Evolutionary conservation across 495 filamentous ascomycete species (phyloP).

Genomic region (Darksidea phi): DNA sequence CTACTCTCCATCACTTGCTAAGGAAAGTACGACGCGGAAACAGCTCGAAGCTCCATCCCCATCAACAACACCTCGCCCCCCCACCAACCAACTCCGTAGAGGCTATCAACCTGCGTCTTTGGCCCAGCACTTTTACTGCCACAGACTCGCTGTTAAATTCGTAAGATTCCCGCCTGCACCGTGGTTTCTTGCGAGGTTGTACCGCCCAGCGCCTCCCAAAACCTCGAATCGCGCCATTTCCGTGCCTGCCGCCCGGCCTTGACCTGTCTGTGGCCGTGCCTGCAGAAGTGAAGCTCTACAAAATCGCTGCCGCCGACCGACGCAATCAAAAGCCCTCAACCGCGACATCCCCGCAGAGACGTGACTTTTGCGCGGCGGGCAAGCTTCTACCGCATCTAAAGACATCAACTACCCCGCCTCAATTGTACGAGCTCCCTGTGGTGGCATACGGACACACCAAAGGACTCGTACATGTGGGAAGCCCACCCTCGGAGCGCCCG

Average conservation of each 20-base stretch:
- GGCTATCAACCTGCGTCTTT: conserved; percentile 1
- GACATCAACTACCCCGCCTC: background rate
- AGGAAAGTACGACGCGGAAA: conserved; percentile 11
- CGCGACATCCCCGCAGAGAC: too few relatives aligned
- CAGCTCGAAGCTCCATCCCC: conserved; percentile 11
- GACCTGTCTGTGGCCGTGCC: background rate
- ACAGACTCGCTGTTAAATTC: conserved; percentile 2
- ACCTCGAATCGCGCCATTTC: background rate
- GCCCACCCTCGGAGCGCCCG: conserved; percentile 29
- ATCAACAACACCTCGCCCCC: conserved; percentile 7
- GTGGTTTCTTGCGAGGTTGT: conserved; percentile 21
- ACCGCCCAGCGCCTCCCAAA: background rate
- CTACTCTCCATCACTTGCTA: background rate
- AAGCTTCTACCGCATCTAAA: background rate
- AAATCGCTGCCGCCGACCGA: too few relatives aligned
- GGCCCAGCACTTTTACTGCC: background rate
- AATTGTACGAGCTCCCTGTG: background rate
- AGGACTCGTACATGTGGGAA: conserved; percentile 22
- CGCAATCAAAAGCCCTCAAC: too few relatives aligned
- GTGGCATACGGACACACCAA: background rate
- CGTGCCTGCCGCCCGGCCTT: background rate
- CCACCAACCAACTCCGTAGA: background rate
- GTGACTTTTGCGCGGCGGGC: too few relatives aligned
- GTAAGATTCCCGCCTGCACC: conserved; percentile 35
- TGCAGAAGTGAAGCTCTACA: too few relatives aligned